These are phyloP conservation scores for Nyctanthes arbortristis DNA, from an alignment of 257 asterid species.

Conservation along the genomic window DNA sequence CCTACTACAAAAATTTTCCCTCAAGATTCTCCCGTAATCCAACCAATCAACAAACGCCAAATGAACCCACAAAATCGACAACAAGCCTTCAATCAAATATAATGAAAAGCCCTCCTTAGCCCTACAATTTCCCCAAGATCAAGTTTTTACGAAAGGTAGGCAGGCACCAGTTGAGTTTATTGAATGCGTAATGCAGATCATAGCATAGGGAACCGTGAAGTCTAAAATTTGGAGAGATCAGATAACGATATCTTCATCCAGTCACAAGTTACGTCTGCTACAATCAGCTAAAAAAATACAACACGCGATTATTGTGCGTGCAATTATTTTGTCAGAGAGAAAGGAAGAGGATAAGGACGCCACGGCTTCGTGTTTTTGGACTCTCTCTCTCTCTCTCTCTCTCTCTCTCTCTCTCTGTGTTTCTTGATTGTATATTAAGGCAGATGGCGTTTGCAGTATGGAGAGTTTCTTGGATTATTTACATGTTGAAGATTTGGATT, in stretches of 20 bases:
- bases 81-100: neutral
- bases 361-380: conserved; percentile 20
- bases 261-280: conserved; percentile 19
- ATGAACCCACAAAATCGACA: conserved; percentile 20
- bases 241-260: conserved; percentile 22
- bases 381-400: neutral
- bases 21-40: conserved; percentile 31
- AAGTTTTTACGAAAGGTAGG: conserved; percentile 7
- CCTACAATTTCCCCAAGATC: conserved; percentile 5
- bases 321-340: neutral
- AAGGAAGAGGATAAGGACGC: conserved; percentile 29
- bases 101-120: neutral
- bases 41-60: conserved; percentile 20
- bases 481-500: no score
- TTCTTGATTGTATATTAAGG: neutral
- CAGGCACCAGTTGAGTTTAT: neutral
- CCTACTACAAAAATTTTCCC: conserved; percentile 9
- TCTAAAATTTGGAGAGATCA: conserved; percentile 11
- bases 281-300: neutral
- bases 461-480: neutral
- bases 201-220: conserved; percentile 27
- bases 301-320: neutral
- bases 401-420: no score
- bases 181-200: neutral
- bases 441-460: neutral